Base-by-base conservation (phyloP, 129 eudicot species). In the Escallonia rubra region DNA sequence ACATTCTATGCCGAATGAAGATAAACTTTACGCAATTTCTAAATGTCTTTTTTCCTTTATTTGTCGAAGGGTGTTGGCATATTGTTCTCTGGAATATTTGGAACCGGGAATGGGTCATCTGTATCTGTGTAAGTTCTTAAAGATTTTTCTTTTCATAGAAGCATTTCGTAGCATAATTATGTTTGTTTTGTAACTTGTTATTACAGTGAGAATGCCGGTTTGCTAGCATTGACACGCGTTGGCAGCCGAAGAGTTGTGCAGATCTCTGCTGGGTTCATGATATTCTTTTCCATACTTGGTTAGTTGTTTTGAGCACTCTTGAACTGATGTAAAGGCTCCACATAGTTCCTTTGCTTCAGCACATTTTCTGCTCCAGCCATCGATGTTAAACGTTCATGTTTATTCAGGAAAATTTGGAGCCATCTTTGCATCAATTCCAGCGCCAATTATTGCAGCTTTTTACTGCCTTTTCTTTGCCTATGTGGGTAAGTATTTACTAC, bases 211-310 rank as follows among this genome's bases (percentile, higher is more conserved):
- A 93, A 93, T 79, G 96, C 96, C 54, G 99, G 99, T 59, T 79
- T 93, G 85, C 86, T 93, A 3, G 99, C 92, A 10, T 63, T 89
- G 78, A 93, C 95, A 34, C 90, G 90, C n/a, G 96, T 89, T 51
- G 99, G 99, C 64, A 93, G 99, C 83, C 77, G 99, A 75, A 82
- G 99, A 71, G 99, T 93, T 47, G 91, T 93, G 43, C 96, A 89
- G 76, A 93, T 93, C 46, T 85, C 96, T 52, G 96, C 95, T 64
- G 99, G 92, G 59, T 93, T 93, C 81, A 93, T 93, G 99, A 86
- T 93, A 71, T 93, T 93, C 85, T 93, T 93, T 79, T 86, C 99
- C 14, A 62, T 93, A 62, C 96, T 93, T 42, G 99, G 99, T 85
- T 66, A 80, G 56, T 71, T 15, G 11, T 52, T n/a, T 50, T 7